These are phyloP conservation scores for Coemansia sp. DNA, from an alignment of 192 early-diverging fungal genomes.

Conservation along the genomic window DNA sequence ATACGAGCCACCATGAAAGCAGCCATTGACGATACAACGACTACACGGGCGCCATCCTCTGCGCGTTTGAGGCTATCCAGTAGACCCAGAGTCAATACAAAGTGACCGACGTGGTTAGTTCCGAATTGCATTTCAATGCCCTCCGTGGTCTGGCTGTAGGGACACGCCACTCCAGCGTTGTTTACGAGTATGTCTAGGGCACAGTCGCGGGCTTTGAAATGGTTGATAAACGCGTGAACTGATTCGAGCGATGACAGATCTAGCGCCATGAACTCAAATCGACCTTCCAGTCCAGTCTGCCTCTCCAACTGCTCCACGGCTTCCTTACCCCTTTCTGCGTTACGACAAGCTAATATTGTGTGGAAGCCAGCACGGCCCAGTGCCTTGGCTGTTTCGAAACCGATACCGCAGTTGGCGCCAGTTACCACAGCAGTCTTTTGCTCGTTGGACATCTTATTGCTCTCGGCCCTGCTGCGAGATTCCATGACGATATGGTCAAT, in stretches of 20 bases:
- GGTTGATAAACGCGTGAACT: slow-evolving; percentile 27
- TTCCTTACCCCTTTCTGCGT: slow-evolving; percentile 3
- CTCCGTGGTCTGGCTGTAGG: slow-evolving; percentile 53
- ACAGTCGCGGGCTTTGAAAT: slow-evolving; percentile 18
- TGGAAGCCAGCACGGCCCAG: slow-evolving; percentile 53
- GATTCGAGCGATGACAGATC: slow-evolving; percentile 54
- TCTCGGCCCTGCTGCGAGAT: background rate
- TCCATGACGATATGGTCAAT: slow-evolving; percentile 35
- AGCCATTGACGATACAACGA: slow-evolving; percentile 30
- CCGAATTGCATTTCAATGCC: slow-evolving; percentile 64
- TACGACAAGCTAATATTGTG: slow-evolving; percentile 40
- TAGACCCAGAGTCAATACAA: slow-evolving; percentile 29
- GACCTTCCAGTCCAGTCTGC: slow-evolving; percentile 17
- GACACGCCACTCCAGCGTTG: slow-evolving; percentile 58
- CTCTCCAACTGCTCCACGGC: slow-evolving; percentile 23
- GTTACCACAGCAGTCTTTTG: slow-evolving; percentile 23
- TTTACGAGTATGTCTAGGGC: slow-evolving; percentile 28
- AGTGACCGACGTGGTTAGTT: slow-evolving; percentile 63
- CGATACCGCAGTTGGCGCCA: slow-evolving; percentile 62
- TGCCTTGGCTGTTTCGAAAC: slow-evolving; percentile 56
- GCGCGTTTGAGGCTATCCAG: slow-evolving; percentile 16
- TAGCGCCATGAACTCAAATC: slow-evolving; percentile 31
- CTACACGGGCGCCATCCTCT: slow-evolving; percentile 16
- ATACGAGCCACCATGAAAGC: background rate
- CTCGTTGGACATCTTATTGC: background rate